These are phyloP conservation scores for Metarhizium rileyi DNA, from an alignment of 2,329 filamentous ascomycete genomes.

Conservation along the genomic window DNA sequence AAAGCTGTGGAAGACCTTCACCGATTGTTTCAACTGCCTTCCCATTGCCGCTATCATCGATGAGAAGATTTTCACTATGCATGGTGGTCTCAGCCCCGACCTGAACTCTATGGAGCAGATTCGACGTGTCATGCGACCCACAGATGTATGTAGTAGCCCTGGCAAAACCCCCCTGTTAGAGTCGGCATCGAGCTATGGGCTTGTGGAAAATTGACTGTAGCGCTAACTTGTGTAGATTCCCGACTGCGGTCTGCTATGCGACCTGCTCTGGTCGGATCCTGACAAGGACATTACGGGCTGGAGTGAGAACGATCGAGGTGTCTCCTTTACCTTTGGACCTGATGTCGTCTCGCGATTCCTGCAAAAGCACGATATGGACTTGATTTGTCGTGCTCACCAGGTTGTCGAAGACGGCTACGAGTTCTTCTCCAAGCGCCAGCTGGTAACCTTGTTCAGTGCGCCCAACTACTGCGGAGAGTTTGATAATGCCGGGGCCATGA, in stretches of 20 bases:
- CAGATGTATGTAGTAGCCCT: constrained; percentile 66
- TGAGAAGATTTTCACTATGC: constrained; percentile 99
- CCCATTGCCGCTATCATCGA: constrained; percentile 98
- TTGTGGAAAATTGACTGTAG: constrained; percentile 12
- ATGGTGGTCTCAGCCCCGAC: constrained; percentile 92
- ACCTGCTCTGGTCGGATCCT: constrained; percentile 96
- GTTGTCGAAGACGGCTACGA: constrained; percentile 99
- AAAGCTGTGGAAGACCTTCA: constrained; percentile 99
- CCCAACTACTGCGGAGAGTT: constrained; percentile 99
- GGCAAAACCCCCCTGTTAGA: too few relatives aligned
- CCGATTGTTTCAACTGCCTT: constrained; percentile 98
- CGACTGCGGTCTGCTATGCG: constrained; percentile 93
- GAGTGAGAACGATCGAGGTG: constrained; percentile 98
- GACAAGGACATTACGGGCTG: constrained; percentile 99
- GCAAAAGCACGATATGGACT: constrained; percentile 98
- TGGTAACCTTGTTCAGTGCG: constrained; percentile 95
- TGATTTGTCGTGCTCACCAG: constrained; percentile 97
- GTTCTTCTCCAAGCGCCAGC: constrained; percentile 97
- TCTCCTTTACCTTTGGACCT: constrained; percentile 96
- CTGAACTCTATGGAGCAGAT: constrained; percentile 99
- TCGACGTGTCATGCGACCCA: constrained; percentile 94
- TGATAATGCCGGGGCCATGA: constrained; percentile 98
- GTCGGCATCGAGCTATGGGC: not conserved
- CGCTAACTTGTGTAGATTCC: constrained; percentile 59
- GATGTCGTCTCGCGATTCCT: constrained; percentile 96